Evolutionary conservation across 768 basidiomycete genomes (phyloP).

Genomic region (Pisolithus tinctorius): DNA sequence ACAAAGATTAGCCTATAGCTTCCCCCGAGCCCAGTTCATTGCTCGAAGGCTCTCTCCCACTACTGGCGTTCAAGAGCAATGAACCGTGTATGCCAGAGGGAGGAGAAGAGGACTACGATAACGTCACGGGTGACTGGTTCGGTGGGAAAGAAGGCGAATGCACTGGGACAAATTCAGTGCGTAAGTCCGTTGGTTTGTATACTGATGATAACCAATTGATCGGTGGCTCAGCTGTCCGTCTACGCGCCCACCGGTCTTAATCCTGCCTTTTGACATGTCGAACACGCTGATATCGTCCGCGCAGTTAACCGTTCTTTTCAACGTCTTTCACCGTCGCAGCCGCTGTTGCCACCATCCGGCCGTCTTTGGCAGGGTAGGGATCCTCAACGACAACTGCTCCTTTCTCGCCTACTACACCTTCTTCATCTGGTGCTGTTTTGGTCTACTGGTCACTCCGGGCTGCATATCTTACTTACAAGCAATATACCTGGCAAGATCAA

Average conservation of each 20-base stretch:
- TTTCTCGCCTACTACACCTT: constrained; percentile 73
- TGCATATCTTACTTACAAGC: constrained; percentile 66
- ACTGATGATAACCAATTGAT: not conserved
- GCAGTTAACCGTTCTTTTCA: constrained; percentile 45
- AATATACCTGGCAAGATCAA: constrained; percentile 70
- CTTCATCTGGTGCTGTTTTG: constrained; percentile 69
- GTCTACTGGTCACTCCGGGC: constrained; percentile 64
- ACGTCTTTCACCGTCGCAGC: constrained; percentile 66
- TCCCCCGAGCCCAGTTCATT: too few relatives aligned
- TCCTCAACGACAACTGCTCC: constrained; percentile 75
- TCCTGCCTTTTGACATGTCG: constrained; percentile 63
- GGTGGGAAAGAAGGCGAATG: constrained; percentile 30
- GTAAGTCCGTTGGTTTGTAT: constrained; percentile 11
- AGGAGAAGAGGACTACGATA: constrained; percentile 53
- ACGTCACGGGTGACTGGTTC: constrained; percentile 32
- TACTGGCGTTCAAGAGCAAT: constrained; percentile 43
- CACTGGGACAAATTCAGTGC: constrained; percentile 18
- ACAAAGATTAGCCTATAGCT: too few relatives aligned
- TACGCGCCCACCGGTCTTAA: constrained; percentile 55
- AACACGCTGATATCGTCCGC: constrained; percentile 62
- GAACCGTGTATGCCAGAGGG: constrained; percentile 47
- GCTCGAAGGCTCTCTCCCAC: too few relatives aligned
- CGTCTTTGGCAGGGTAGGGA: constrained; percentile 72
- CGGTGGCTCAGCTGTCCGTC: constrained; percentile 37
- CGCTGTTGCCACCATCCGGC: constrained; percentile 50